Base-by-base conservation (phyloP, 768 basidiomycete genomes). In the Fomitopsis serialis region DNA sequence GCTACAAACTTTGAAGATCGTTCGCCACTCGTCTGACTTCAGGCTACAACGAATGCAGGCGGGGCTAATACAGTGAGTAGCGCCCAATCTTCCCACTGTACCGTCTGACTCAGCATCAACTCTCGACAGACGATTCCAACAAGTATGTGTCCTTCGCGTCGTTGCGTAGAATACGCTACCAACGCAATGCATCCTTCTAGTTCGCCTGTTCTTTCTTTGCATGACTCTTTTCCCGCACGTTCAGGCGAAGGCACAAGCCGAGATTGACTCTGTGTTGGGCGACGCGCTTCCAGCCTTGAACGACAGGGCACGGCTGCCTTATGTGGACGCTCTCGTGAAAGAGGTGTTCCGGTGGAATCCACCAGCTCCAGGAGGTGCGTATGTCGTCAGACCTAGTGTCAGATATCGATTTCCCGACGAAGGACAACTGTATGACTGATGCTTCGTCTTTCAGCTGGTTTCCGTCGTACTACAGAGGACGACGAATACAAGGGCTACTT, bases 401-500 rank as follows among this genome's bases (percentile, higher is more conserved):
- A n/a, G n/a, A n/a, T 7, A 10, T 47, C 34, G 34, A 35, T 9
- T 35, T 8, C 34, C 34, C 34, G 9, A 35, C 29, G 3, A n/a
- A 10, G 42, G 19, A 9, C 42, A 43, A 9, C 42, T 17, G 10
- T 43, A 8, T 9, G 34, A 35, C 8, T 15, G 15, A 15, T 35
- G 15, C 34, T 10, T 43, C 42, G 13, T n/a, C n/a, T 22, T 13
- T 23, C 32, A 23, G 17, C 9, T 54, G 17, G 9, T 6, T 60
- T 66, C 10, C 67, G 67, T 44, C 25, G 47, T 2, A 17, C 49
- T 7, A 55, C 45, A 2, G 47, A 55, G 40, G 63, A 68, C 37
- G 66, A 69, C 46, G 48, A 45, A 8, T 69, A 68, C 45, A 54
- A 56, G n/a, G 66, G 64, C 1, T 64, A 59, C 42, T 24, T 44